phyloP scores from a whole-genome alignment of 129 eudicot species.

The Helichrysum umbraculigerum region DNA sequence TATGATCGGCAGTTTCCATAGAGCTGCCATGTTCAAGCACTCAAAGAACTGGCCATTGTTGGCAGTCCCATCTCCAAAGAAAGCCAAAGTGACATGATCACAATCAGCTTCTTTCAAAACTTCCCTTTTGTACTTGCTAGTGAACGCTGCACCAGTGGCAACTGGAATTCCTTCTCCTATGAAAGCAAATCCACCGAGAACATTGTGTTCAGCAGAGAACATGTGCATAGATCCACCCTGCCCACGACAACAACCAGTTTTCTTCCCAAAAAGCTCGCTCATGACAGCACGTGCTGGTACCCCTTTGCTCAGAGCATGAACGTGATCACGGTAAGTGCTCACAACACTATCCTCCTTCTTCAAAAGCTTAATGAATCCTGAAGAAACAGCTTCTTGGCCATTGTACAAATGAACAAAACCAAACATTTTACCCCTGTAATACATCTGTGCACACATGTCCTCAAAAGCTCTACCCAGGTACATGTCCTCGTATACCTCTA shows the following conservation, averaged over 20 bases:
- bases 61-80: constrained; percentile 35
- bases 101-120: constrained; percentile 33
- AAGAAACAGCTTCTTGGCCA: constrained; percentile 35
- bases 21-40: constrained; percentile 34
- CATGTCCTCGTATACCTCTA: constrained; percentile 33
- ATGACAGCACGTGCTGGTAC: constrained; percentile 33
- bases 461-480: constrained; percentile 30
- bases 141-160: constrained; percentile 32
- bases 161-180: constrained; percentile 33
- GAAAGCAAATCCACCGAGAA: constrained; percentile 33
- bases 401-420: constrained; percentile 35
- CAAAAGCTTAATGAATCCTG: constrained; percentile 29
- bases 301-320: constrained; percentile 33
- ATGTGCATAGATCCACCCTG: constrained; percentile 37
- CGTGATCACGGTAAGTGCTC: constrained; percentile 37
- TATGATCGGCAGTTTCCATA: constrained; percentile 32
- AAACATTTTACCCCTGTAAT: constrained; percentile 33
- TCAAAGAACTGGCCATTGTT: constrained; percentile 34
- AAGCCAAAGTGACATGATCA: constrained; percentile 33
- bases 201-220: constrained; percentile 30
- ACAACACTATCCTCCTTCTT: constrained; percentile 31
- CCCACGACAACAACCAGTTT: constrained; percentile 34
- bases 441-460: constrained; percentile 37
- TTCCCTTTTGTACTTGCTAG: constrained; percentile 31
- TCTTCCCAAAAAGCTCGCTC: constrained; percentile 29